A percentile compares a stretch with the other conserved stretches of the same genome.
These are phyloP conservation scores for Trametes cingulata DNA, from an alignment of 768 basidiomycete genomes.

Conservation along the genomic window DNA sequence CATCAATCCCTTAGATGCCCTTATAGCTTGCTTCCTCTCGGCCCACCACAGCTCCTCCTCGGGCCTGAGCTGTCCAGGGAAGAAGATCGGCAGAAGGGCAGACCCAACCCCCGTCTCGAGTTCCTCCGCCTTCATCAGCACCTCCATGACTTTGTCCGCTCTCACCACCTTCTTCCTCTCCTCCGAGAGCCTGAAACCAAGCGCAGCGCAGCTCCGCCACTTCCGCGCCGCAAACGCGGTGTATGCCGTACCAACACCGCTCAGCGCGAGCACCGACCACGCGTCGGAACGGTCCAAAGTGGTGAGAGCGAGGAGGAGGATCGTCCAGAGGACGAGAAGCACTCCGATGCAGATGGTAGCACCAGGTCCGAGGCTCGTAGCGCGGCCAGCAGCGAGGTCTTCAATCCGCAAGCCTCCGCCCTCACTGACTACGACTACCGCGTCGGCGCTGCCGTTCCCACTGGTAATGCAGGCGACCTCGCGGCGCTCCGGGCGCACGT, in stretches of 20 bases:
- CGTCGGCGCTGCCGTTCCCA: constrained; percentile 33
- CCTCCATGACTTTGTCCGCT: constrained; percentile 22
- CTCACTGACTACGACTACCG: constrained; percentile 33
- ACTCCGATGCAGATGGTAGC: constrained; percentile 1
- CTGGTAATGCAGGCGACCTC: constrained; percentile 31
- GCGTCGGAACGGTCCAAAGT: constrained; percentile 19
- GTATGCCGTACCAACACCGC: constrained; percentile 25
- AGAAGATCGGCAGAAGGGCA: constrained; percentile 22
- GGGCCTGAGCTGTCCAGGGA: constrained; percentile 18
- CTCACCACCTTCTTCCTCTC: constrained; percentile 18
- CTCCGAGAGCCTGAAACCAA: constrained; percentile 25
- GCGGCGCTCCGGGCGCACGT: constrained; percentile 12
- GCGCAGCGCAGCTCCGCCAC: constrained; percentile 19
- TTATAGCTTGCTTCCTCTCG: constrained; percentile 7
- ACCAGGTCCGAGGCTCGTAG: background rate
- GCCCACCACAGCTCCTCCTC: constrained; percentile 21
- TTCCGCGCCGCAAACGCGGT: constrained; percentile 25
- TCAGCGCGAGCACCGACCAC: constrained; percentile 25
- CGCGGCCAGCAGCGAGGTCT: constrained; percentile 31
- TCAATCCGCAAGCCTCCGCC: constrained; percentile 28
- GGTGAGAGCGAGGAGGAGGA: constrained; percentile 22
- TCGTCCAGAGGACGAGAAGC: constrained; percentile 26
- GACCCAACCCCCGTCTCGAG: constrained; percentile 17
- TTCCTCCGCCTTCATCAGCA: constrained; percentile 18
- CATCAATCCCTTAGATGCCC: background rate